Base-by-base conservation (phyloP, 305 asterid genomes). In the Rubia peregrina region DNA sequence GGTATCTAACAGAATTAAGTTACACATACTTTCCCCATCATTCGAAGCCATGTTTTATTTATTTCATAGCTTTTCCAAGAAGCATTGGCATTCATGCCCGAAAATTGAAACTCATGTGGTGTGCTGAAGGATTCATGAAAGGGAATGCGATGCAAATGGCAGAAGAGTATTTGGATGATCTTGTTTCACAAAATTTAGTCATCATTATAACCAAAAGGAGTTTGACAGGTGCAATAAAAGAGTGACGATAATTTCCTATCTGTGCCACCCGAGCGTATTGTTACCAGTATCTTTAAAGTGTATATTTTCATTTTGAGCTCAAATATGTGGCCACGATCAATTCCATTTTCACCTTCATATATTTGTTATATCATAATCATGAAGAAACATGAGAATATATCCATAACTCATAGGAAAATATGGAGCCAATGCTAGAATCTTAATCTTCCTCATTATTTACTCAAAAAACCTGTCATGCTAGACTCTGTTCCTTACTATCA, bases 391-490 rank as follows among this genome's bases (percentile, higher is more conserved):
- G 6, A 51, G 40, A 44, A 21, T 48, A 8, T 30, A 51, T 16
- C 55, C 55, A 60, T 51, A 24, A 60, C 38, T 17, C 5, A 65
- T 14, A 42, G 46, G 42, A n/a, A 40, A 6, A 71, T 9, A 49
- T 10, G 4, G 51, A 61, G 61, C 68, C 13, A 67, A 67, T 42
- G 56, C 33, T 10, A 57, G 62, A 59, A 69, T 14, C 26, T 4
- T 55, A 44, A 26, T 66, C 55, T 12, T 42, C 44, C 1, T 63
- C 26, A 21, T 26, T 26, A 26, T 26, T 26, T 26, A 1, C 30
- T 26, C 30, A 73, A 70, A 66, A 26, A 67, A 33, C 67, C 65
- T 42, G 59, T 42, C 57, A 78, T 81, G 85, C 71, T 77, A 74
- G 72, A 68, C 71, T 76, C 68, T 16, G 68, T 81, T 22, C 48